Evolutionary conservation across 169 alveolate genomes (phyloP).

Genomic region (Plasmodium inui): DNA sequence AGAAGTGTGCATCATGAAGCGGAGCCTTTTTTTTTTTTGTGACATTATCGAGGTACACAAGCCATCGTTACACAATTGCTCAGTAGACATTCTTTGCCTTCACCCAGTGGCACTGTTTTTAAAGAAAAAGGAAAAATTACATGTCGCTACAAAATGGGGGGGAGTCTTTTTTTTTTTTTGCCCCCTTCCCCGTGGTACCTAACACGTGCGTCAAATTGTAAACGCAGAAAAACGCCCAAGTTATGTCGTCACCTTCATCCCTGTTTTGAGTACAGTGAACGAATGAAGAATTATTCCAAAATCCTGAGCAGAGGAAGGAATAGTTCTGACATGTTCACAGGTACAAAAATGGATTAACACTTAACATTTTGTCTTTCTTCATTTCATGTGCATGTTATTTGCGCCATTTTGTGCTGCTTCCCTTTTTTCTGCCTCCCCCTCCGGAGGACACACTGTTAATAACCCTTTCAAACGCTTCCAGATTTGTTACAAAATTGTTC

Average conservation of each 20-base stretch:
- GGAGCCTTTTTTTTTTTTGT: not conserved
- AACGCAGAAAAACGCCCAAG: not conserved
- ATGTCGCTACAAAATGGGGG: not conserved
- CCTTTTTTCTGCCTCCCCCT: not conserved
- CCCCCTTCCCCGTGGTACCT: not conserved
- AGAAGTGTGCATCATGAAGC: not conserved
- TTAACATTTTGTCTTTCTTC: conserved; percentile 4
- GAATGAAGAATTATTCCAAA: conserved; percentile 74
- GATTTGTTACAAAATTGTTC: not conserved
- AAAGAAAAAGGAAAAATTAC: not conserved
- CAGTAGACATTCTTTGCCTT: not conserved
- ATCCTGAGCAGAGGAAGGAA: conserved; percentile 70
- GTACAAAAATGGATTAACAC: not conserved
- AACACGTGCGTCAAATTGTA: not conserved
- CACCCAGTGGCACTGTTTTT: not conserved
- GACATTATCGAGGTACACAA: not conserved
- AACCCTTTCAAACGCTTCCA: conserved; percentile 5
- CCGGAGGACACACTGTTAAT: not conserved
- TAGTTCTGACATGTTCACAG: conserved; percentile 68
- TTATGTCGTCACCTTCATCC: conserved; percentile 18
- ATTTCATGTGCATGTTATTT: not conserved
- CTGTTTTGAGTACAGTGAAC: conserved; percentile 20
- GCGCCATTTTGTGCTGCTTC: not conserved
- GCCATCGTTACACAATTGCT: not conserved
- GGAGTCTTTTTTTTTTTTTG: not conserved